A percentile compares a stretch with the other conserved stretches of the same genome.
Evolutionary conservation across 768 basidiomycete species (phyloP).

Genomic region (Russula dissimulans): DNA sequence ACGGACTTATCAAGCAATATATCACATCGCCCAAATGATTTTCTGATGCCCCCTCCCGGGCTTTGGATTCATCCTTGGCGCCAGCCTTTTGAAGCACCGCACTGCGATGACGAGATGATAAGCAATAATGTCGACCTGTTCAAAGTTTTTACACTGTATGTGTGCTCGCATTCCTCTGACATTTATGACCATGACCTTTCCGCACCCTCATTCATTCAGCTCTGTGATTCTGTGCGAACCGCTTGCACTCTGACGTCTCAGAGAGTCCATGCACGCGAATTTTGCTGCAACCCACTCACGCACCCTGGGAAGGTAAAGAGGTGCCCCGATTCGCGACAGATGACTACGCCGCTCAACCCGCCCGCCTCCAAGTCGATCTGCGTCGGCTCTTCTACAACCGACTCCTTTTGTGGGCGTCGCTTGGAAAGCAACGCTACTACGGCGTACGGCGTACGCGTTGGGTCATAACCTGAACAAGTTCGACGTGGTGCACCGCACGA

Average conservation of each 20-base stretch:
- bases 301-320: too few relatives aligned
- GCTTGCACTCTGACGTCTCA: conserved; percentile 23
- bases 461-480: too few relatives aligned
- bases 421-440: too few relatives aligned
- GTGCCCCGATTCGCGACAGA: too few relatives aligned
- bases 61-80: conserved; percentile 88
- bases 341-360: too few relatives aligned
- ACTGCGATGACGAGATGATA: conserved; percentile 60
- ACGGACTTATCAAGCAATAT: conserved; percentile 76
- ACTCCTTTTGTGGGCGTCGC: too few relatives aligned
- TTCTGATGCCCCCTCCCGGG: conserved; percentile 76
- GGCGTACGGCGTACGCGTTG: too few relatives aligned
- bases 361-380: too few relatives aligned
- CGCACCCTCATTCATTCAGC: conserved; percentile 25
- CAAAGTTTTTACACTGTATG: conserved; percentile 37
- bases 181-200: background rate
- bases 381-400: too few relatives aligned
- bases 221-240: conserved; percentile 38
- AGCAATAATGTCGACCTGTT: conserved; percentile 48
- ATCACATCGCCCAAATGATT: conserved; percentile 61
- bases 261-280: background rate
- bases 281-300: conserved; percentile 4
- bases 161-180: conserved; percentile 37
- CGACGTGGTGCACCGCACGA: too few relatives aligned
- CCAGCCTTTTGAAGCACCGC: conserved; percentile 83